A percentile compares a stretch with the other conserved stretches of the same genome.
These are phyloP conservation scores for Taphrina flavorubra DNA, from an alignment of 1,139 yeast species.

Conservation along the genomic window DNA sequence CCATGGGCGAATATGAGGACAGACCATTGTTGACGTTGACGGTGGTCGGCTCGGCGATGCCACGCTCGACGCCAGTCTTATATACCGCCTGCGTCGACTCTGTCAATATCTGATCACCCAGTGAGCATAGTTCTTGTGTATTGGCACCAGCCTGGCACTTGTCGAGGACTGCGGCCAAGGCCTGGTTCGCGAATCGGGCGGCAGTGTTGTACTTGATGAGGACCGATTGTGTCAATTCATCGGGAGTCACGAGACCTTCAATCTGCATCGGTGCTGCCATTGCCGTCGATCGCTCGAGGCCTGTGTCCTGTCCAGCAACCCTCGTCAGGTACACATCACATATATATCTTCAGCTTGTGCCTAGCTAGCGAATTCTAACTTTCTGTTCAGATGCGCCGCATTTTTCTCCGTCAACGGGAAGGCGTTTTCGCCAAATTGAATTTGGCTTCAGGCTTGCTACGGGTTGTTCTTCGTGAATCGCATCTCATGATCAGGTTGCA, in stretches of 20 bases:
- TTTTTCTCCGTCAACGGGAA: background rate
- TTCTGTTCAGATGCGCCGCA: slow-evolving; percentile 16
- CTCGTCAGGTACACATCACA: too few relatives aligned
- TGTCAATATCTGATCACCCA: slow-evolving; percentile 38
- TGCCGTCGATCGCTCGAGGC: background rate
- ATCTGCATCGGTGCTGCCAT: slow-evolving; percentile 33
- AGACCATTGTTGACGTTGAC: slow-evolving; percentile 82
- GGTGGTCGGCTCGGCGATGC: slow-evolving; percentile 88
- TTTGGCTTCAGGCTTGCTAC: background rate
- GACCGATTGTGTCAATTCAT: slow-evolving; percentile 12
- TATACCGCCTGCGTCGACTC: slow-evolving; percentile 35
- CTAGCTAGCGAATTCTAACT: background rate
- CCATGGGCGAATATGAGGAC: slow-evolving; percentile 87
- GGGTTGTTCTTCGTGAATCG: too few relatives aligned
- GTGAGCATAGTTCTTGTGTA: slow-evolving; percentile 30
- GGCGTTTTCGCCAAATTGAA: slow-evolving; percentile 2
- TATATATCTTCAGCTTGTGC: background rate
- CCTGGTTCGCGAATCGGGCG: slow-evolving; percentile 38
- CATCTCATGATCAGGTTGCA: too few relatives aligned
- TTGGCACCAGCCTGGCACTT: slow-evolving; percentile 37
- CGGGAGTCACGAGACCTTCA: slow-evolving; percentile 26
- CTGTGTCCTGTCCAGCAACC: too few relatives aligned
- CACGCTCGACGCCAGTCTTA: slow-evolving; percentile 59
- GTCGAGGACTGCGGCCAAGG: slow-evolving; percentile 28
- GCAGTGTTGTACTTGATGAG: slow-evolving; percentile 41